Evolutionary conservation across 805 yeast species (phyloP).

Genomic region (Ogataea corticis): DNA sequence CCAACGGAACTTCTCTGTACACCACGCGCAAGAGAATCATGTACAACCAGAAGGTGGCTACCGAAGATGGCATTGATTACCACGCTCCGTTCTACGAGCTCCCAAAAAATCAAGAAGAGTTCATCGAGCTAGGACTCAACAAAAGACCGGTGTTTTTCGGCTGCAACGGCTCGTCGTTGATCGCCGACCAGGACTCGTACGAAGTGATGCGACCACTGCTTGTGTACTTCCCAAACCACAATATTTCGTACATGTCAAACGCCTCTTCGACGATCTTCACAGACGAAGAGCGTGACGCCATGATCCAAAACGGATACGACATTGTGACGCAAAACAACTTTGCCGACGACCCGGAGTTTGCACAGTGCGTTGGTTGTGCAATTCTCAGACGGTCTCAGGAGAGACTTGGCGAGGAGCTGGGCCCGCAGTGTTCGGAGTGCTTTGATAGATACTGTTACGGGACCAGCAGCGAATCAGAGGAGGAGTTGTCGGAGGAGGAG

Average conservation of each 20-base stretch:
- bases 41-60: constrained; percentile 36
- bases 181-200: constrained; percentile 37
- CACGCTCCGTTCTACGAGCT: constrained; percentile 61
- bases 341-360: constrained; percentile 64
- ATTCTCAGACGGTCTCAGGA: constrained; percentile 75
- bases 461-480: background rate
- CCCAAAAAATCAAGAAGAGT: constrained; percentile 58
- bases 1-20: constrained; percentile 59
- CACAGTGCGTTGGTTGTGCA: constrained; percentile 79
- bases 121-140: constrained; percentile 56
- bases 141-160: constrained; percentile 77
- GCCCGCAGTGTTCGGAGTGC: constrained; percentile 66
- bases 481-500: background rate
- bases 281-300: constrained; percentile 54
- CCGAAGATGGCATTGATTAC: constrained; percentile 36
- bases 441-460: constrained; percentile 65
- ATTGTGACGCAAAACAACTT: constrained; percentile 57
- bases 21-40: constrained; percentile 52
- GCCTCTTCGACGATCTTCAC: constrained; percentile 59
- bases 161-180: constrained; percentile 60
- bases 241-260: constrained; percentile 60
- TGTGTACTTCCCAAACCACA: constrained; percentile 71
- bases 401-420: constrained; percentile 52
- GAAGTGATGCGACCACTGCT: constrained; percentile 61
- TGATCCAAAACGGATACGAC: constrained; percentile 74